phyloP scores from a whole-genome alignment of 2,329 filamentous ascomycete genomes.

The Stemphylium lycopersici region DNA sequence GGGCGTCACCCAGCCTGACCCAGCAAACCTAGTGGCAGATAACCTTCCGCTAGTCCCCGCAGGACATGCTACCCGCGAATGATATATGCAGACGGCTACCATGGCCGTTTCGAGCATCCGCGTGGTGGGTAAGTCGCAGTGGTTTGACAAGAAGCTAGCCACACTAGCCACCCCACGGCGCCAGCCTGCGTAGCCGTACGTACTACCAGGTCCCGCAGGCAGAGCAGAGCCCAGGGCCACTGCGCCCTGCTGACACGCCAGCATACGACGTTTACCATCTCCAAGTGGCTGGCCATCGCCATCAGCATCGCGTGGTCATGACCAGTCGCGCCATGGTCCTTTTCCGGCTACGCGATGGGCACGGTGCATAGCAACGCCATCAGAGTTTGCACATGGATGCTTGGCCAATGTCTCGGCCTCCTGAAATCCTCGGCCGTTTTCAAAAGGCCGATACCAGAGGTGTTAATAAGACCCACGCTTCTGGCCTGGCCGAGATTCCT shows the following conservation, averaged over 20 bases:
- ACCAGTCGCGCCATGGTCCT: background rate
- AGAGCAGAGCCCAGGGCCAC: too few species aligned
- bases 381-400: constrained; percentile 5
- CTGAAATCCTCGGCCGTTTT: background rate
- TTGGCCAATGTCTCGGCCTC: background rate
- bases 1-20: too few species aligned
- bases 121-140: background rate
- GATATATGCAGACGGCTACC: background rate
- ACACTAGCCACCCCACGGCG: too few species aligned
- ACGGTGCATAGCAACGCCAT: background rate
- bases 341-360: background rate
- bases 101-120: constrained; percentile 3
- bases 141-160: background rate
- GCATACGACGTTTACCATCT: too few species aligned
- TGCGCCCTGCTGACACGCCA: too few species aligned
- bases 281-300: too few species aligned
- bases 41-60: background rate
- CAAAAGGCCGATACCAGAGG: background rate
- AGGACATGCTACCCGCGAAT: background rate
- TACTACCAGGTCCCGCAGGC: background rate
- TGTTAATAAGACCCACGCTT: background rate
- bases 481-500: background rate
- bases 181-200: too few species aligned
- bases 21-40: background rate
- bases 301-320: too few species aligned